Percentiles rank a stretch among this genome's conserved stretches.
These are phyloP conservation scores for Trametes sp. DNA, from an alignment of 1,284 basidiomycete genomes.

Conservation along the genomic window DNA sequence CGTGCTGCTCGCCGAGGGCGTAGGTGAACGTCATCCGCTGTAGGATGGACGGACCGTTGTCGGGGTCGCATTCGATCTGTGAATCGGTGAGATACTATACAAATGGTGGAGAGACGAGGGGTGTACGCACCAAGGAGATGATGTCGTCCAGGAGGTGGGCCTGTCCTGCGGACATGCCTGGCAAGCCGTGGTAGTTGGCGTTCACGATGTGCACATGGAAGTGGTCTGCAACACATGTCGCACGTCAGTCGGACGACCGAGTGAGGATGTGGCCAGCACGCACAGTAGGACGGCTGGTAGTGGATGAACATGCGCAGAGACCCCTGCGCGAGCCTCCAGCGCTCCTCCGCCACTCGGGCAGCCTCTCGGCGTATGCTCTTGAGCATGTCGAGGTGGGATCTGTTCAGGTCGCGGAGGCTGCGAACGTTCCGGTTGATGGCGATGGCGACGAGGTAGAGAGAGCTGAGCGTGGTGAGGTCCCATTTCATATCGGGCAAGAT, in stretches of 20 bases:
- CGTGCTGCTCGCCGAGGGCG: constrained; percentile 82
- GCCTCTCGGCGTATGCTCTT: constrained; percentile 69
- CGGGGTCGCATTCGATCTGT: constrained; percentile 68
- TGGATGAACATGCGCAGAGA: constrained; percentile 87
- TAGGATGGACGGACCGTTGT: constrained; percentile 58
- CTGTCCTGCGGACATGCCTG: constrained; percentile 87
- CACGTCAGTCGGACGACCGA: not conserved
- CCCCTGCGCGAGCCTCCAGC: constrained; percentile 67
- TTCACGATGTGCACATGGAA: constrained; percentile 96
- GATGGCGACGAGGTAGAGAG: constrained; percentile 82
- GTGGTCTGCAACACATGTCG: constrained; percentile 68
- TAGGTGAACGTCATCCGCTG: constrained; percentile 84
- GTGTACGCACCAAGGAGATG: constrained; percentile 72
- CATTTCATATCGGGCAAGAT: constrained; percentile 94
- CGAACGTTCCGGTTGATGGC: constrained; percentile 62
- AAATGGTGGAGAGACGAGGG: not conserved
- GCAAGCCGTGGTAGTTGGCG: constrained; percentile 65
- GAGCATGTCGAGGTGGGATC: constrained; percentile 74
- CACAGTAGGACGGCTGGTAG: constrained; percentile 97
- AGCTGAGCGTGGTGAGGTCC: constrained; percentile 79
- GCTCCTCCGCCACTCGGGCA: constrained; percentile 57
- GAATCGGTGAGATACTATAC: not conserved
- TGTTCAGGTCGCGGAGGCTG: constrained; percentile 76
- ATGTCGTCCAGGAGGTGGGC: constrained; percentile 94
- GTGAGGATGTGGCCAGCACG: constrained; percentile 36